These are phyloP conservation scores for Termitomyces sp. DNA, from an alignment of 768 basidiomycete species.

Conservation along the genomic window DNA sequence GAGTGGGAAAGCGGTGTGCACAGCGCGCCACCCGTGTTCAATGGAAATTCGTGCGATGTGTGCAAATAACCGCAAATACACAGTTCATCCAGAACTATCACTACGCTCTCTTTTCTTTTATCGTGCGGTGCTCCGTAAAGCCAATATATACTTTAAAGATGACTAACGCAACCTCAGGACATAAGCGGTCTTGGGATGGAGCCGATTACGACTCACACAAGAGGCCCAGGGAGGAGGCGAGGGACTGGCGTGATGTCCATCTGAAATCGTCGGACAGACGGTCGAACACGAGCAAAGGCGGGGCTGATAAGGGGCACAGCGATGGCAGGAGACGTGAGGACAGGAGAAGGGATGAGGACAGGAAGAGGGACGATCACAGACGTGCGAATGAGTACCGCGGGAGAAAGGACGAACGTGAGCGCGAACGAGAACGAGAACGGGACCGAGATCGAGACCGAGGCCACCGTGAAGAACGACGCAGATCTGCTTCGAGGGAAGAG, in stretches of 20 bases:
- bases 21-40: too few relatives aligned
- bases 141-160: constrained; percentile 42
- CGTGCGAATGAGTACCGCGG: constrained; percentile 26
- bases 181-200: constrained; percentile 75
- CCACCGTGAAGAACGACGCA: constrained; percentile 20
- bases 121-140: constrained; percentile 83
- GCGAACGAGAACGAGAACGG: constrained; percentile 13
- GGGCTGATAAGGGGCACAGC: constrained; percentile 26
- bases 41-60: neutral
- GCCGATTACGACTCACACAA: constrained; percentile 41
- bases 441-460: constrained; percentile 18
- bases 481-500: constrained; percentile 54
- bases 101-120: constrained; percentile 27
- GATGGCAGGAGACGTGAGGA: constrained; percentile 24
- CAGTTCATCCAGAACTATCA: constrained; percentile 1
- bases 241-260: constrained; percentile 70
- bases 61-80: constrained; percentile 1
- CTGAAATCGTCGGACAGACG: constrained; percentile 34
- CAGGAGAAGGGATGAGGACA: constrained; percentile 27
- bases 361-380: constrained; percentile 28
- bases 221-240: constrained; percentile 47
- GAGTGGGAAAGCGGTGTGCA: neutral
- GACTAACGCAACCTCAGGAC: constrained; percentile 83
- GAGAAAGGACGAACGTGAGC: constrained; percentile 25
- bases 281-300: constrained; percentile 25